Percentiles rank a stretch among this genome's conserved stretches.
These are phyloP conservation scores for Gyrodon lividus DNA, from an alignment of 768 basidiomycete genomes.

Conservation along the genomic window DNA sequence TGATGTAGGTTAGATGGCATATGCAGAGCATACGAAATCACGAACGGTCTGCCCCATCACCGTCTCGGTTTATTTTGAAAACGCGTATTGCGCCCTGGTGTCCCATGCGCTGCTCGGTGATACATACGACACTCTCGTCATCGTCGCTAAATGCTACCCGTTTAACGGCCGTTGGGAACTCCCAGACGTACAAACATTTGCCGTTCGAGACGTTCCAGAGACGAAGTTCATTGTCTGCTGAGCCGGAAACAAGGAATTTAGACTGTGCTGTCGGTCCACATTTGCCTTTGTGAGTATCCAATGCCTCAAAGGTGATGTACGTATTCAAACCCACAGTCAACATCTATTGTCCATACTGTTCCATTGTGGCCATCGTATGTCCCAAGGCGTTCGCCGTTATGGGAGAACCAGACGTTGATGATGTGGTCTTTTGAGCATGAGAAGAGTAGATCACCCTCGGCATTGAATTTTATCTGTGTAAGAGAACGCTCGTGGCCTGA, in stretches of 20 bases:
- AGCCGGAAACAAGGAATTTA: slow-evolving; percentile 82
- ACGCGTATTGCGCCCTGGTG: slow-evolving; percentile 87
- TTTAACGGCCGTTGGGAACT: slow-evolving; percentile 98
- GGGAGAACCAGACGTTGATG: slow-evolving; percentile 96
- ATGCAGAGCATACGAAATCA: neutral
- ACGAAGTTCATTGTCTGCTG: slow-evolving; percentile 91
- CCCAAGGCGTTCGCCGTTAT: slow-evolving; percentile 95
- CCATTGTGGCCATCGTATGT: slow-evolving; percentile 98
- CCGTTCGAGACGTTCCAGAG: slow-evolving; percentile 90
- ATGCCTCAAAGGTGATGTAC: neutral
- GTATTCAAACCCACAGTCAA: slow-evolving; percentile 71
- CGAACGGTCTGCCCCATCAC: slow-evolving; percentile 80
- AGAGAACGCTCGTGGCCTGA: slow-evolving; percentile 94
- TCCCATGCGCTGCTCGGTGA: slow-evolving; percentile 98
- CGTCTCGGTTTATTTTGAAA: slow-evolving; percentile 81
- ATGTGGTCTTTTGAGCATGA: slow-evolving; percentile 93
- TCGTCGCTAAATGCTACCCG: slow-evolving; percentile 89
- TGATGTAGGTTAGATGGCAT: slow-evolving; percentile 1
- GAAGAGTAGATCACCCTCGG: slow-evolving; percentile 94
- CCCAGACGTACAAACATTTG: slow-evolving; percentile 93
- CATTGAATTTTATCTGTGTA: slow-evolving; percentile 97
- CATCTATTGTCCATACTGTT: slow-evolving; percentile 93
- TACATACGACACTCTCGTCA: slow-evolving; percentile 80
- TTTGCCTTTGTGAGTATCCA: neutral
- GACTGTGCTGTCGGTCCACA: slow-evolving; percentile 63